Evolutionary conservation across 2,329 filamentous ascomycete genomes (phyloP).

Genomic region (Coniochaeta sp.): DNA sequence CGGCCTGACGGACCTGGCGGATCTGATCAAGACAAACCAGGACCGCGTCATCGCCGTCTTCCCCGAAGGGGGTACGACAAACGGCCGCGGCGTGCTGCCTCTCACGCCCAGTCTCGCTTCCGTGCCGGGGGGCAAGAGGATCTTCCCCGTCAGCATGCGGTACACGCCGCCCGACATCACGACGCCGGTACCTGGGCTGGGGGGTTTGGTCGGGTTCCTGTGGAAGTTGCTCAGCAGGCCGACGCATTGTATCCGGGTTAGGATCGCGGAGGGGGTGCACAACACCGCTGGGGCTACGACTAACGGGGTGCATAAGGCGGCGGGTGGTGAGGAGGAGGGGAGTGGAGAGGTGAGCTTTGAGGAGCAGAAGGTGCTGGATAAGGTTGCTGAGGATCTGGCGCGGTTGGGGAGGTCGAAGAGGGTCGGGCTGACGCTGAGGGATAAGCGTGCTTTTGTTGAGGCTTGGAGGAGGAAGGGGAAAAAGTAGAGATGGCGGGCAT

Average conservation of each 20-base stretch:
- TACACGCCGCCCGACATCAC: conserved; percentile 88
- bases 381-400: conserved; percentile 79
- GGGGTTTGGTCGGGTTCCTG: conserved; percentile 61
- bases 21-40: conserved; percentile 62
- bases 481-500: conserved; percentile 16
- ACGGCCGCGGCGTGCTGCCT: conserved; percentile 82
- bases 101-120: conserved; percentile 71
- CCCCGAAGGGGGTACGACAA: conserved; percentile 90
- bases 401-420: conserved; percentile 80
- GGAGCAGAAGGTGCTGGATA: conserved; percentile 68
- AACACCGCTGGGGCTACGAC: conserved; percentile 35
- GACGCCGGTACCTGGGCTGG: conserved; percentile 68
- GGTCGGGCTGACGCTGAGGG: conserved; percentile 73
- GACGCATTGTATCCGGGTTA: conserved; percentile 83
- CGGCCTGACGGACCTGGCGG: conserved; percentile 51
- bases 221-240: conserved; percentile 82
- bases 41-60: conserved; percentile 77
- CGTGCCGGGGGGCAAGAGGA: conserved; percentile 58
- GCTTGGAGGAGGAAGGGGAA: conserved; percentile 45
- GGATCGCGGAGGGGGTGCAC: conserved; percentile 71
- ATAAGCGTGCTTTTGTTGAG: conserved; percentile 77
- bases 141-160: conserved; percentile 85
- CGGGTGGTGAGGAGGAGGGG: conserved; percentile 19
- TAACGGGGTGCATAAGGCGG: conserved; percentile 11
- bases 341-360: conserved; percentile 35